Evolutionary conservation across 495 filamentous ascomycete species (phyloP), one percentile per base, ranked within the genome.

Genomic region (Niebla homalea): DNA sequence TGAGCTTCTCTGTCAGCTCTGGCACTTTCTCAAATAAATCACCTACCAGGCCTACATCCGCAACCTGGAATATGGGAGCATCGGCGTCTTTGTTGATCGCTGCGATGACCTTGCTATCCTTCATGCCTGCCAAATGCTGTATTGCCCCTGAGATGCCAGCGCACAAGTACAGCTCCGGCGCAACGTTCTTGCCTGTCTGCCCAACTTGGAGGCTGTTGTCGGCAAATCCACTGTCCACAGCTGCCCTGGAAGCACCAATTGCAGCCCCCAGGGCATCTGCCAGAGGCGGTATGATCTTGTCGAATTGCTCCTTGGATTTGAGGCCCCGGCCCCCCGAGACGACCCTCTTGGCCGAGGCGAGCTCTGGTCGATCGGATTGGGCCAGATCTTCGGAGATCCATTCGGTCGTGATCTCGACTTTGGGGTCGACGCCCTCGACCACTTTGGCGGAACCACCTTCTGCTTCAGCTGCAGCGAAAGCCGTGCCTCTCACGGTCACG

Each of bases 31-130:
- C 83, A 66, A 97, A 97, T 60, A 98, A 68, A 72, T 98, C 92
- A 50, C 89, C 92, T 2, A 60, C 54, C 36, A 97, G 70, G 11
- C 92, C 92, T 42, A 96, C 87, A 64, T 98, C 92, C 20, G 92
- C 93, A 54, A 98, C 78, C 68, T 98, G 93, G 75, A 98, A 97
- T 54, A 98, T 98, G 2, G 92, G 92, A 47, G 90, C 92, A 68
- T 98, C 92, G 2, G 78, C 71, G 60, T 97, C 92, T 74, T 98
- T 98, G 74, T 98, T 97, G 64, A 98, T 97, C 25, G 86, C 87
- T 36, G 89, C 93, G 74, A 98, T 98, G 53, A 98, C 93, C 74
- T 98, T 98, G 73, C 87, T 94, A 64, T 98, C 92, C 78, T 98
- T 98, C 92, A 98, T 98, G 62, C 92, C 92, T 38, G 93, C 93